A percentile compares a stretch with the other conserved stretches of the same genome.
These are phyloP conservation scores for Didymella exigua DNA, from an alignment of 2,329 filamentous ascomycete species.

Conservation along the genomic window DNA sequence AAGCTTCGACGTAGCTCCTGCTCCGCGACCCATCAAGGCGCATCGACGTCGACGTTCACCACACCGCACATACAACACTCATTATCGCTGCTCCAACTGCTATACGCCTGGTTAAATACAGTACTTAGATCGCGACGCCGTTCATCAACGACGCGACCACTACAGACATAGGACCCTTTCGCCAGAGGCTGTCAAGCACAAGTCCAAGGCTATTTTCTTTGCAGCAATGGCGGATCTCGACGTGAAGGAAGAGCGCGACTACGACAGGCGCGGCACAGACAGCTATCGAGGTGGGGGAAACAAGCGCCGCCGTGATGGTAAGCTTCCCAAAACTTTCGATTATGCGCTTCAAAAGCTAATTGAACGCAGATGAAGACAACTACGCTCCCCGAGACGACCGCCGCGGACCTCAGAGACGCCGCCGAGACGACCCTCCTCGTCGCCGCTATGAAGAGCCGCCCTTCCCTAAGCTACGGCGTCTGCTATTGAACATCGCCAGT, in stretches of 20 bases:
- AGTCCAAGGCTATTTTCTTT: constrained; percentile 17
- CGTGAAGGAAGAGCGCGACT: constrained; percentile 36
- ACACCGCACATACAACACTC: constrained; percentile 11
- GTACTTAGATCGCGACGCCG: constrained; percentile 8
- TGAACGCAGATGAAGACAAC: constrained; percentile 36
- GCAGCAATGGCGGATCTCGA: constrained; percentile 39
- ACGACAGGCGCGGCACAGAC: constrained; percentile 36
- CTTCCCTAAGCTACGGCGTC: constrained; percentile 42
- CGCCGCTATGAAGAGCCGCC: constrained; percentile 45
- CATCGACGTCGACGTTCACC: constrained; percentile 20
- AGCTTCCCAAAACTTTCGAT: constrained; percentile 1
- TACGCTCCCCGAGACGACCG: constrained; percentile 37
- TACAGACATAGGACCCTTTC: constrained; percentile 13
- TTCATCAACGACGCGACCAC: constrained; percentile 12
- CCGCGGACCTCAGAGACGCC: constrained; percentile 40
- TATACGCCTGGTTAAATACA: neutral
- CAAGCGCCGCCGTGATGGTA: constrained; percentile 44
- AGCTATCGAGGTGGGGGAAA: constrained; percentile 33
- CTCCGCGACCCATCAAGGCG: constrained; percentile 23
- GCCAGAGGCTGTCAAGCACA: constrained; percentile 19
- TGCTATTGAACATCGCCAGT: constrained; percentile 47
- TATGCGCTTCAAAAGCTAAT: neutral
- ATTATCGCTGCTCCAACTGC: constrained; percentile 3
- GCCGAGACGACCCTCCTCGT: constrained; percentile 38
- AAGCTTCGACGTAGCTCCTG: constrained; percentile 23